These are phyloP conservation scores for Mortierella sp. DNA, from an alignment of 371 early-diverging fungal species.

Conservation along the genomic window DNA sequence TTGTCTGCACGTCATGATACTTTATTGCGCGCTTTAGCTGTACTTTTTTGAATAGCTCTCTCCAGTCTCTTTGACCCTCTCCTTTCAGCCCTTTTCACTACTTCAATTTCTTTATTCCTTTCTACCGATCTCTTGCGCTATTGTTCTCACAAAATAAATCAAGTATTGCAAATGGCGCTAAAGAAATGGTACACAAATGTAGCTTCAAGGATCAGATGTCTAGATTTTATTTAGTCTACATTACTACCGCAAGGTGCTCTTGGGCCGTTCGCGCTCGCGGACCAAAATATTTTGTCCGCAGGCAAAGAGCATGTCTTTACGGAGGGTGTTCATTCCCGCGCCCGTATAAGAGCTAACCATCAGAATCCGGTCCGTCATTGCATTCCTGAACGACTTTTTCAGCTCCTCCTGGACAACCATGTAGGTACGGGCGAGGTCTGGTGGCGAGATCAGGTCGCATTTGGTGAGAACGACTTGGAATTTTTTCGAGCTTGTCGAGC, in stretches of 20 bases:
- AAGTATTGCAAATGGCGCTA: no score
- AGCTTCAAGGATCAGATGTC: no score
- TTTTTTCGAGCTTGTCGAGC: constrained; percentile 63
- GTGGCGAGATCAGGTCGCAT: constrained; percentile 77
- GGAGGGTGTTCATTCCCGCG: constrained; percentile 70
- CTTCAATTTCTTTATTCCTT: no score
- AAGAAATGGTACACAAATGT: no score
- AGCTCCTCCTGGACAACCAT: constrained; percentile 56
- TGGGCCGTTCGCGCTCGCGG: constrained; percentile 43
- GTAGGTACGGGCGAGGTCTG: constrained; percentile 73
- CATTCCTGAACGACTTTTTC: constrained; percentile 61
- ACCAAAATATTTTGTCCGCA: constrained; percentile 40
- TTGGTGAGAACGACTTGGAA: constrained; percentile 88
- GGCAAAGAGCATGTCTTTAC: constrained; percentile 67
- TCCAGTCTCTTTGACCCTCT: no score
- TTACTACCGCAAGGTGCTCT: constrained; percentile 41
- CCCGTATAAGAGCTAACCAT: constrained; percentile 70
- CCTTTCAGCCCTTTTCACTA: no score
- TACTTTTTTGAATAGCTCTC: no score
- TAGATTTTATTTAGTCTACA: no score
- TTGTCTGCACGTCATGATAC: no score
- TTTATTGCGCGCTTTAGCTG: no score
- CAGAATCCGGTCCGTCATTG: constrained; percentile 61
- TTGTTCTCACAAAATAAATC: no score
- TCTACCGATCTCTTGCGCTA: no score